phyloP scores from a whole-genome alignment of 2,329 filamentous ascomycete genomes.

The Penicillium thymicola region DNA sequence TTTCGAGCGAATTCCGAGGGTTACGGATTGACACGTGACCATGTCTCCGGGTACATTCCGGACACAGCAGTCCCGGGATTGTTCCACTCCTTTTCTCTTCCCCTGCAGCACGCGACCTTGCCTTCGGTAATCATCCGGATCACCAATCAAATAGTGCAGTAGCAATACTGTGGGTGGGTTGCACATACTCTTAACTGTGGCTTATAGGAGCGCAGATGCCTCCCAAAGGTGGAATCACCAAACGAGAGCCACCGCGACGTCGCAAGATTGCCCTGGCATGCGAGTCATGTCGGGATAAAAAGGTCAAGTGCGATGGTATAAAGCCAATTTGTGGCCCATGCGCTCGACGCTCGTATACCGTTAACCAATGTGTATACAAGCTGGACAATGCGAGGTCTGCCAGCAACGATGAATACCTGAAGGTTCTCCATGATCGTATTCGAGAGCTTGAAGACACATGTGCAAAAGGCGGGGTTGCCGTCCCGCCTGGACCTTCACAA shows the following conservation, averaged over 20 bases:
- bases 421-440: conserved; percentile 27
- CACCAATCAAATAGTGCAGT: neutral
- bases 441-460: conserved; percentile 28
- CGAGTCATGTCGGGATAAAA: conserved; percentile 43
- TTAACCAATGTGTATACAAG: conserved; percentile 41
- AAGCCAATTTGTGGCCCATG: conserved; percentile 48
- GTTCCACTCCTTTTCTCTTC: neutral
- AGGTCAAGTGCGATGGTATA: conserved; percentile 43
- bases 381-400: conserved; percentile 37
- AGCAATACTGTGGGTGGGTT: neutral
- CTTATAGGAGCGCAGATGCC: conserved; percentile 11
- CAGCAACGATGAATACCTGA: conserved; percentile 36
- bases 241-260: conserved; percentile 18
- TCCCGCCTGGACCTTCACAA: conserved; percentile 10
- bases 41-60: neutral
- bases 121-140: conserved; percentile 1
- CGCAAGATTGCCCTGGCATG: conserved; percentile 41
- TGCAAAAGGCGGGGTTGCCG: conserved; percentile 18
- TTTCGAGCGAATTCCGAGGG: neutral
- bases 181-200: neutral
- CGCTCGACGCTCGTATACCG: conserved; percentile 30
- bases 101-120: neutral
- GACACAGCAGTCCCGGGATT: neutral
- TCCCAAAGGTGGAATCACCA: conserved; percentile 10
- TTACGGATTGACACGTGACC: neutral